Conservation (phyloP, 129 eudicot genomes). For the Flaveria ramosissima region DNA sequence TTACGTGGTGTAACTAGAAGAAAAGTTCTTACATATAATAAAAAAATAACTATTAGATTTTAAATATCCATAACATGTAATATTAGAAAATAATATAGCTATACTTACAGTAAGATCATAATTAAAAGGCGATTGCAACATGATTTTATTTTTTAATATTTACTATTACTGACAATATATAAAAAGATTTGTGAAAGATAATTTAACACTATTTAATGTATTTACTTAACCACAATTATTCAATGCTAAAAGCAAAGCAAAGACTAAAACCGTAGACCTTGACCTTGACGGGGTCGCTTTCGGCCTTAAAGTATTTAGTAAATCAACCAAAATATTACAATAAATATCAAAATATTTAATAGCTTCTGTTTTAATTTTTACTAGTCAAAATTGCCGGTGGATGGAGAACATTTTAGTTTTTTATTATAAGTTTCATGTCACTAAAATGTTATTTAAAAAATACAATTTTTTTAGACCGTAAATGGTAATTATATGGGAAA, state of each 20-base stretch:
- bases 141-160: neutral
- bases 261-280: neutral
- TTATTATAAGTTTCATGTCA: neutral
- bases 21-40: too few species aligned
- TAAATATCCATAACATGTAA: too few species aligned
- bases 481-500: neutral
- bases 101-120: too few species aligned
- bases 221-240: neutral
- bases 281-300: slow-evolving; percentile 7
- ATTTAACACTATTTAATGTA: neutral
- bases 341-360: neutral
- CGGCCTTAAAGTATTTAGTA: neutral
- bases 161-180: neutral
- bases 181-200: slow-evolving; percentile 6
- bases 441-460: neutral
- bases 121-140: neutral
- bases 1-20: too few species aligned
- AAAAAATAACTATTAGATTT: too few species aligned
- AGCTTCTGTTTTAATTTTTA: neutral
- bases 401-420: neutral
- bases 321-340: neutral
- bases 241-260: neutral
- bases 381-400: slow-evolving; percentile 14
- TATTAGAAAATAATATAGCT: too few species aligned
- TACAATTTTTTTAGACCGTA: neutral